phyloP scores from a whole-genome alignment of 73 alveolate species.

The Paramecium sexaurelia region DNA sequence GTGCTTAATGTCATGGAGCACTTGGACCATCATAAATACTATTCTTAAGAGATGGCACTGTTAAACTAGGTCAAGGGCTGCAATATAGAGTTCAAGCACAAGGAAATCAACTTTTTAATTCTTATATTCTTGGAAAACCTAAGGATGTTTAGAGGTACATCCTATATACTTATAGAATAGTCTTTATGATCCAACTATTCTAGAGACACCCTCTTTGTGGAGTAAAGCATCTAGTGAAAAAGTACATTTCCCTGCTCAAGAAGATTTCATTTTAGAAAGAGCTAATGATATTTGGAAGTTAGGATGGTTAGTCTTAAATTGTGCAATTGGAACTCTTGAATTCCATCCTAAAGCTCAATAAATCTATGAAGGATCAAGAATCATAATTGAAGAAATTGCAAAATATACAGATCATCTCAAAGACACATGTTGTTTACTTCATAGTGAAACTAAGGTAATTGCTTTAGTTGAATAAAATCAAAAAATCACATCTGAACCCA shows the following conservation, averaged over 20 bases:
- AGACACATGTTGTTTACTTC: constrained; percentile 17
- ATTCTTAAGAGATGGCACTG: constrained; percentile 50
- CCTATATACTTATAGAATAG: background rate
- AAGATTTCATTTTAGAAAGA: constrained; percentile 9
- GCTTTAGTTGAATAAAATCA: constrained; percentile 10
- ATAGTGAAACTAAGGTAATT: constrained; percentile 26
- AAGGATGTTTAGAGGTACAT: constrained; percentile 44
- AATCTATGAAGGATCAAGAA: constrained; percentile 44
- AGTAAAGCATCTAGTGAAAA: constrained; percentile 51
- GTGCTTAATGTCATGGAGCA: constrained; percentile 60
- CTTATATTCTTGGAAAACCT: constrained; percentile 31
- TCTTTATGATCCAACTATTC: constrained; percentile 53
- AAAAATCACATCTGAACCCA: background rate
- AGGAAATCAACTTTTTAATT: constrained; percentile 26
- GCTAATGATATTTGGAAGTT: constrained; percentile 59
- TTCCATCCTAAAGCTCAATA: constrained; percentile 47
- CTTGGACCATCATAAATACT: constrained; percentile 50
- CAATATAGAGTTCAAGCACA: background rate
- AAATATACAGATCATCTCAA: constrained; percentile 34
- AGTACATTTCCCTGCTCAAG: constrained; percentile 41
- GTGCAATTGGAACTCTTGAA: constrained; percentile 55
- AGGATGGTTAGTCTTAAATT: constrained; percentile 16
- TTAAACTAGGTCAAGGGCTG: constrained; percentile 25
- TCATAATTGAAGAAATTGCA: constrained; percentile 22
- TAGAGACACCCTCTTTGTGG: constrained; percentile 38